Percentiles rank a stretch among this genome's conserved stretches.
Conservation (phyloP, 768 basidiomycete species). For the Rhodocollybia butyracea region DNA sequence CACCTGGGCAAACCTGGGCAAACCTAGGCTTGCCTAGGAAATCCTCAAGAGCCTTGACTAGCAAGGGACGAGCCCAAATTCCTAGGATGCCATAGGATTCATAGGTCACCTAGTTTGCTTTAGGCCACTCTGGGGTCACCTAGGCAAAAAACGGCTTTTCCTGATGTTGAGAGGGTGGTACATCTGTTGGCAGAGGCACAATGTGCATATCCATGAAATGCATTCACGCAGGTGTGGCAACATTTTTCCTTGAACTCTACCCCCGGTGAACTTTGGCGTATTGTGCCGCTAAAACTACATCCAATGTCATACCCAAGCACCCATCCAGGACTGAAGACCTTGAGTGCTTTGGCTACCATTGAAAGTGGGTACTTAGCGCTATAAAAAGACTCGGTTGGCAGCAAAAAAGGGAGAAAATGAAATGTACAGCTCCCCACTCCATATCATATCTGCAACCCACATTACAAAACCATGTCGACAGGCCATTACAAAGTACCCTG, state of each 20-base stretch:
- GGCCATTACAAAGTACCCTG: slow-evolving; percentile 31
- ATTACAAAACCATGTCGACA: no score
- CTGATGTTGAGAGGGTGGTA: slow-evolving; percentile 27
- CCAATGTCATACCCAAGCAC: slow-evolving; percentile 25
- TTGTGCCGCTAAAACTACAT: slow-evolving; percentile 19
- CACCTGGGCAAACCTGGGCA: no score
- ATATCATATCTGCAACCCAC: slow-evolving; percentile 29
- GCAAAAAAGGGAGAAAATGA: not conserved
- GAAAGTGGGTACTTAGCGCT: slow-evolving; percentile 28
- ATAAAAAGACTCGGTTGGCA: not conserved
- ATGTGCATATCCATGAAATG: slow-evolving; percentile 35
- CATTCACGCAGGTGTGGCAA: slow-evolving; percentile 16
- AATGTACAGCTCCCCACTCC: slow-evolving; percentile 32
- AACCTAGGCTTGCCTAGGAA: no score
- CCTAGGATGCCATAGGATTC: no score
- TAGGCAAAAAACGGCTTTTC: no score
- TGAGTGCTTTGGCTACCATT: slow-evolving; percentile 18
- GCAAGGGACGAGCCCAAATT: no score
- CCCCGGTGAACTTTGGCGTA: slow-evolving; percentile 14
- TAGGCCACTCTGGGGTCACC: no score
- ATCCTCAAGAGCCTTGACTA: no score
- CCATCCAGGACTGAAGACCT: slow-evolving; percentile 13
- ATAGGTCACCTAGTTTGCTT: no score
- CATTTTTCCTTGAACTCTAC: not conserved
- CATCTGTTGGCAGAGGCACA: slow-evolving; percentile 27